Base-by-base conservation (phyloP, 1,284 basidiomycete genomes). In the Cutaneotrichosporon spelunceum region DNA sequence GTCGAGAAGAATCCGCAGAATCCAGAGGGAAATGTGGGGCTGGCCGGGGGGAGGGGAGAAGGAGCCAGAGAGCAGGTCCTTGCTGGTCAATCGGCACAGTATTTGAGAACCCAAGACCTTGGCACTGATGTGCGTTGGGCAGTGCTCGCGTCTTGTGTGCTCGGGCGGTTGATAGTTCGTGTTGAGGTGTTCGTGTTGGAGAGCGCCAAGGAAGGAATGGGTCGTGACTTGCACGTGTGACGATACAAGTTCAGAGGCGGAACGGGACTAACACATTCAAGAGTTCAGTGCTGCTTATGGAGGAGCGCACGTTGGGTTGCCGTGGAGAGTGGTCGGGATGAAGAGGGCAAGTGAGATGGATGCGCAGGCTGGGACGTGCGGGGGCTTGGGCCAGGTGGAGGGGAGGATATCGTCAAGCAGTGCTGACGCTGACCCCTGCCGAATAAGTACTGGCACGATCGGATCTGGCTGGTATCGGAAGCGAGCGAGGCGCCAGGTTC, bases 171-270 rank as follows among this genome's bases (percentile, higher is more conserved):
- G 5, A 27, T 16, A 7, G 27, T 13, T 52, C 49, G 27, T 29
- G 30, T 52, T 52, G 49, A 29, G 49, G 5, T 52, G 45, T 33
- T 52, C 27, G 49, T n/a, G n/a, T 27, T 29, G 50, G 50, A 23
- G 50, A 53, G 13, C 50, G 50, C 50, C 50, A 30, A 21, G 30
- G n/a, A n/a, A 23, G 29, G n/a, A 24, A 53, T 4, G 33, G 10
- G 23, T 42, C 39, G 39, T 42, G 39, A 42, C 19, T 2, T 19
- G 39, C 19, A 19, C 39, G 39, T 42, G 39, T 42, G 39, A 42
- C 39, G 39, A 42, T 42, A 42, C 39, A 42, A n/a, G 9, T n/a
- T 42, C 16, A 42, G 48, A 49, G 27, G 48, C 26, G 11, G 48
- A 29, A 29, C 26, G 26, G 26, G 48, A 49, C 48, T 49, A 49